These are phyloP conservation scores for Leptodermis oblonga DNA, from an alignment of 257 asterid genomes.

Conservation along the genomic window DNA sequence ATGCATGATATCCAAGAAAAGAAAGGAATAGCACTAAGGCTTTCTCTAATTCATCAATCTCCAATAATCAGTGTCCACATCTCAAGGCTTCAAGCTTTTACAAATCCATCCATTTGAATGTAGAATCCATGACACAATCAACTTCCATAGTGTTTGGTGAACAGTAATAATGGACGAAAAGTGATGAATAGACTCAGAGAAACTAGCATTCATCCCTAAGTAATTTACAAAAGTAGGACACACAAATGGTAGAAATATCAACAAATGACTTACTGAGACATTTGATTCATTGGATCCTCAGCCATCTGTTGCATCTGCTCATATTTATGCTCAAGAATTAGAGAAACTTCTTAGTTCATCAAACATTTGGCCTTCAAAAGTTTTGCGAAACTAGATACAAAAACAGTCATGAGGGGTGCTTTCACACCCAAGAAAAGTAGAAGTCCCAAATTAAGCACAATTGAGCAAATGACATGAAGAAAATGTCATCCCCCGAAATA, in stretches of 20 bases:
- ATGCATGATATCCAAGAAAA: neutral
- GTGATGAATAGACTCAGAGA: neutral
- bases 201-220: neutral
- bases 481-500: too few relatives aligned
- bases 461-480: too few relatives aligned
- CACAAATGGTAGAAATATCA: neutral
- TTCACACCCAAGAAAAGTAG: neutral
- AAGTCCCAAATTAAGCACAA: neutral
- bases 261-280: conserved; percentile 67
- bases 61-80: neutral
- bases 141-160: neutral
- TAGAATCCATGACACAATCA: neutral
- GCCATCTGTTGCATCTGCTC: conserved; percentile 97
- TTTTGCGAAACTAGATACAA: conserved; percentile 23
- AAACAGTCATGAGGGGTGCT: neutral
- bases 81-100: neutral
- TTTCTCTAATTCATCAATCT: neutral
- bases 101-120: neutral
- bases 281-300: conserved; percentile 82
- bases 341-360: conserved; percentile 90
- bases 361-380: conserved; percentile 91
- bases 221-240: neutral
- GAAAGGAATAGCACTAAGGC: neutral
- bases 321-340: conserved; percentile 84
- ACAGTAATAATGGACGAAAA: neutral